phyloP scores from a whole-genome alignment of 371 early-diverging fungal genomes.

The Apophysomyces elegans region DNA sequence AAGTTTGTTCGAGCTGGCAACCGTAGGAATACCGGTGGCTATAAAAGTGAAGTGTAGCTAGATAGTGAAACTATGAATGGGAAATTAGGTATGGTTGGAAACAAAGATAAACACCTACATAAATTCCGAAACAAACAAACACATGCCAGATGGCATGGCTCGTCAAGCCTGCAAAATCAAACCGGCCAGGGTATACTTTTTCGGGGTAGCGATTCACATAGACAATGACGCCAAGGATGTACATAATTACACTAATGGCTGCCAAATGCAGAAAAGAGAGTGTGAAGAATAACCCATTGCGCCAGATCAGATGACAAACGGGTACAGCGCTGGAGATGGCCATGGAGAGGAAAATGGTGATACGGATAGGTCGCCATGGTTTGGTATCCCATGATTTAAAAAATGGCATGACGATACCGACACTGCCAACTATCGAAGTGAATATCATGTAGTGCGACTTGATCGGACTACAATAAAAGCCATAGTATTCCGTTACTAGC shows the following conservation, averaged over 20 bases:
- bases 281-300: slow-evolving; percentile 48
- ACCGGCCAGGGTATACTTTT: slow-evolving; percentile 73
- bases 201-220: slow-evolving; percentile 75
- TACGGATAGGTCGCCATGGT: slow-evolving; percentile 58
- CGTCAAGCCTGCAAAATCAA: slow-evolving; percentile 71
- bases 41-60: slow-evolving; percentile 53
- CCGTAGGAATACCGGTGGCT: slow-evolving; percentile 46
- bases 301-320: slow-evolving; percentile 52
- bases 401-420: slow-evolving; percentile 63
- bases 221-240: slow-evolving; percentile 57
- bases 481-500: slow-evolving; percentile 64
- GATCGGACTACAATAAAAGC: slow-evolving; percentile 62
- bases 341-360: slow-evolving; percentile 66
- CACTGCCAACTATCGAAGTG: slow-evolving; percentile 58
- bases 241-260: slow-evolving; percentile 54
- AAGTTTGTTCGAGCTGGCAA: slow-evolving; percentile 20
- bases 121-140: slow-evolving; percentile 69
- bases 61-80: slow-evolving; percentile 51
- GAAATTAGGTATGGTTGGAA: slow-evolving; percentile 2
- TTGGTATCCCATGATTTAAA: slow-evolving; percentile 63
- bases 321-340: slow-evolving; percentile 65
- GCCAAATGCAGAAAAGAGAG: slow-evolving; percentile 57
- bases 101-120: slow-evolving; percentile 31
- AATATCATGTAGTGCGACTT: slow-evolving; percentile 59
- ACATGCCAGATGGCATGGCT: slow-evolving; percentile 85